A percentile compares a stretch with the other conserved stretches of the same genome.
Evolutionary conservation across 2,329 filamentous ascomycete genomes (phyloP).

Genomic region (Talaromyces sp.): DNA sequence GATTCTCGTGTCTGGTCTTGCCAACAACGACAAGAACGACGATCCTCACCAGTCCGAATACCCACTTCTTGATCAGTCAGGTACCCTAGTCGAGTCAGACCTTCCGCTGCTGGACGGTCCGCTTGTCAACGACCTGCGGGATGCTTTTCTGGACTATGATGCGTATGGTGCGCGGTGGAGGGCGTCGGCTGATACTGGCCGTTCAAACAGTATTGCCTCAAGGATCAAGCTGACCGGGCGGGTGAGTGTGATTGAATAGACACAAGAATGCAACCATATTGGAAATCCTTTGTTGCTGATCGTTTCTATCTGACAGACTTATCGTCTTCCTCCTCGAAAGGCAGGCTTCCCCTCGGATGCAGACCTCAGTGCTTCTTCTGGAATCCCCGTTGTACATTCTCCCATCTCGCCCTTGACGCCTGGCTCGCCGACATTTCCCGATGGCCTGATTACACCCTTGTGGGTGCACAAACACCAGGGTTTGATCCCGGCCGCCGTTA

Average conservation of each 20-base stretch:
- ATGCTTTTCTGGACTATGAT: conserved; percentile 64
- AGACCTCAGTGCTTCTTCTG: conserved; percentile 42
- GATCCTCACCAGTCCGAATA: conserved; percentile 32
- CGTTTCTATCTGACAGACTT: conserved; percentile 33
- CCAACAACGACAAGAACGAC: conserved; percentile 21
- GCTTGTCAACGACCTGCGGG: conserved; percentile 61
- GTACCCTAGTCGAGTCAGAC: conserved; percentile 64
- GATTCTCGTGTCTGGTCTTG: conserved; percentile 74
- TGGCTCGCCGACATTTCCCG: conserved; percentile 76
- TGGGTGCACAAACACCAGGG: conserved; percentile 91
- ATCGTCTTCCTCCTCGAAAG: conserved; percentile 58
- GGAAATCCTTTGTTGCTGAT: background rate
- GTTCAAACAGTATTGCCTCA: conserved; percentile 54
- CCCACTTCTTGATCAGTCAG: conserved; percentile 52
- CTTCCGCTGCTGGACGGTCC: conserved; percentile 62
- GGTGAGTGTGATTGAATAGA: conserved; percentile 53
- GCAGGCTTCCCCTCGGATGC: conserved; percentile 55
- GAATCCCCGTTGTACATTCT: conserved; percentile 65
- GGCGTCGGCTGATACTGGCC: conserved; percentile 47
- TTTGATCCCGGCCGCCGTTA: conserved; percentile 71
- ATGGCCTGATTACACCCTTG: conserved; percentile 74
- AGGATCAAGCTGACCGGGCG: conserved; percentile 71
- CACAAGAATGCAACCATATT: background rate
- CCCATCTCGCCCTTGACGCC: conserved; percentile 87
- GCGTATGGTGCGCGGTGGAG: conserved; percentile 64